phyloP scores from a whole-genome alignment of 2,329 filamentous ascomycete genomes.

The Capronia americana region DNA sequence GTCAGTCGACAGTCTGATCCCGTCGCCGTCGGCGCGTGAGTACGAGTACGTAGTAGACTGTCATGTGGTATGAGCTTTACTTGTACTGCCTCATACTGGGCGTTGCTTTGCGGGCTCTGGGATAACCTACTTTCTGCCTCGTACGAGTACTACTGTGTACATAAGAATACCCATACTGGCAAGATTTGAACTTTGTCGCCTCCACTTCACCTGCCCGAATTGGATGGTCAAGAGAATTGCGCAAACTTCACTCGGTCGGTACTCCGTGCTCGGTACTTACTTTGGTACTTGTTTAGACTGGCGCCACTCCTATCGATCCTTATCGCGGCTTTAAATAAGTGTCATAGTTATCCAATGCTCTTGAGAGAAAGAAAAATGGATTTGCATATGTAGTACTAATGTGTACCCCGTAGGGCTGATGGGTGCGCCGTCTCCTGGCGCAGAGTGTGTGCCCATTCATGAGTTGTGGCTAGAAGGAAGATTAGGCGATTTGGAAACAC shows the following conservation, averaged over 20 bases:
- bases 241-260: not conserved
- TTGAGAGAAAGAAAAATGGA: not conserved
- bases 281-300: not conserved
- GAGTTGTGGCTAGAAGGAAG: not conserved
- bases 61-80: too few relatives aligned
- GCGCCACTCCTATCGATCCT: not conserved
- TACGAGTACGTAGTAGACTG: not conserved
- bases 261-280: not conserved
- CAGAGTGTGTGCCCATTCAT: too few relatives aligned
- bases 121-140: too few relatives aligned
- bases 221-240: not conserved
- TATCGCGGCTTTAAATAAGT: not conserved
- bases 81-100: too few relatives aligned
- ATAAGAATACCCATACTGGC: too few relatives aligned
- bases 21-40: not conserved
- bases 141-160: too few relatives aligned
- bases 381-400: too few relatives aligned
- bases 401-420: not conserved
- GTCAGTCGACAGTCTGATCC: too few relatives aligned
- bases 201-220: not conserved
- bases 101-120: too few relatives aligned
- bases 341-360: not conserved
- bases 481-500: not conserved
- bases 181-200: too few relatives aligned
- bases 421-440: too few relatives aligned